Evolutionary conservation across 179 eudicot genomes (phyloP), one percentile per base, ranked within the genome.

Genomic region (Spinacia oleracea): DNA sequence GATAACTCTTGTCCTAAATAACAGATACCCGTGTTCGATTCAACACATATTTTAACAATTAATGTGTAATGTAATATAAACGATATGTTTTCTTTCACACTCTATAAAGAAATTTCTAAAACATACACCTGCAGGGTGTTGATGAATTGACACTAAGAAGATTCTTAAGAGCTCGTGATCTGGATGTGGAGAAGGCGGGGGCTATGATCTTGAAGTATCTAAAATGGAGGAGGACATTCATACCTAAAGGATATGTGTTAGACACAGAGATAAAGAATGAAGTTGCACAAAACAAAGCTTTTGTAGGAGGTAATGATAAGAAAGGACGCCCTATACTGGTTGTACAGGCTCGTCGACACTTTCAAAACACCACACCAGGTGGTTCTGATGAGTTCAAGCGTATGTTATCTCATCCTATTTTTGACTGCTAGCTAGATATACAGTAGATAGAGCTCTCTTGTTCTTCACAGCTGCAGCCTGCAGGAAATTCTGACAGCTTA

Each of bases 111-210:
- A 31, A 16, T 64, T 64, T 64, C 5, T 32, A 3, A 15, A 53
- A 53, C 32, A 38, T 12, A 66, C 4, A 8, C 10, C 35, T 45
- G 73, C 35, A 70, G 73, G 73, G 85, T 6, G 84, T 78, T 58
- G 93, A 93, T 73, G 93, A 92, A 74, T 59, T 67, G 69, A 86
- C 79, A 66, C 67, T 94, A 29, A 83, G 92, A 82, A 88, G 98
- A 74, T 94, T 94, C 70, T 86, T 94, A 58, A 85, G 90, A 27
- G 97, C 96, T 0, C 90, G 97, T 2, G 86, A 89, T 74, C 79
- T 81, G 15, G 87, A 93, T 59, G 78, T 89, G 67, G 98, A 91
- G 73, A 94, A 90, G 72, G 97, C 91, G 4, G 83, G 82, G 18
- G 74, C 76, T 14, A 81, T 91, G 87, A 80, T 93, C 65, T 77